Conservation (phyloP, 2,329 filamentous ascomycete species). For the Verticillium nubilum region DNA sequence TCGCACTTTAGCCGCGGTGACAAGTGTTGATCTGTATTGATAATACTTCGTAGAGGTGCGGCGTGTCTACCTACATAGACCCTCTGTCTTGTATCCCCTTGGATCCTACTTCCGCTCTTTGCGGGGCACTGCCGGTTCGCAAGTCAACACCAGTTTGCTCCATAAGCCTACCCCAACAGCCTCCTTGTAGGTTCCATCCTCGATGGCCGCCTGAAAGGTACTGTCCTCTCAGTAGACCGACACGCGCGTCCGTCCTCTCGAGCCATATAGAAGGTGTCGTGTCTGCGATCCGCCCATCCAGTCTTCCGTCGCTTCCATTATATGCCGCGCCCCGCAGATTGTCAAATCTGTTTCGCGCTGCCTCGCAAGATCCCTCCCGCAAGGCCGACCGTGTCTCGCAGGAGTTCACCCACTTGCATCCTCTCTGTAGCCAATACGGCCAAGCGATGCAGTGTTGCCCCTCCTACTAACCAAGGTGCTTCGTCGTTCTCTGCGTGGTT, state of each 20-base stretch:
- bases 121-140: not conserved
- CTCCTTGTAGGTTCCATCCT: not conserved
- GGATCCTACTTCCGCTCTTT: constrained; percentile 1
- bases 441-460: not conserved
- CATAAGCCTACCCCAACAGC: not conserved
- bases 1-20: too few relatives aligned
- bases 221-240: not conserved
- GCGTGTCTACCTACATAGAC: constrained; percentile 1
- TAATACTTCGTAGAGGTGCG: not conserved
- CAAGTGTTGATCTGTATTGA: not conserved
- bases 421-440: not conserved
- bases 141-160: constrained; percentile 1
- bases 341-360: not conserved
- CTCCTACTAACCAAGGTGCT: not conserved
- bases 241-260: constrained; percentile 2
- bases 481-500: not conserved
- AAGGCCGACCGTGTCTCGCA: not conserved
- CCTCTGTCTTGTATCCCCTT: constrained; percentile 2
- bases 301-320: not conserved
- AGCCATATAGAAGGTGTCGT: constrained; percentile 1
- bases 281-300: not conserved
- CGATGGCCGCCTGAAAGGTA: not conserved
- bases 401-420: not conserved
- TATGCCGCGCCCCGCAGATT: not conserved
- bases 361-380: not conserved